A percentile compares a stretch with the other conserved stretches of the same genome.
phyloP scores from a whole-genome alignment of 306 rosid species.

The Arachis hypogaea region DNA sequence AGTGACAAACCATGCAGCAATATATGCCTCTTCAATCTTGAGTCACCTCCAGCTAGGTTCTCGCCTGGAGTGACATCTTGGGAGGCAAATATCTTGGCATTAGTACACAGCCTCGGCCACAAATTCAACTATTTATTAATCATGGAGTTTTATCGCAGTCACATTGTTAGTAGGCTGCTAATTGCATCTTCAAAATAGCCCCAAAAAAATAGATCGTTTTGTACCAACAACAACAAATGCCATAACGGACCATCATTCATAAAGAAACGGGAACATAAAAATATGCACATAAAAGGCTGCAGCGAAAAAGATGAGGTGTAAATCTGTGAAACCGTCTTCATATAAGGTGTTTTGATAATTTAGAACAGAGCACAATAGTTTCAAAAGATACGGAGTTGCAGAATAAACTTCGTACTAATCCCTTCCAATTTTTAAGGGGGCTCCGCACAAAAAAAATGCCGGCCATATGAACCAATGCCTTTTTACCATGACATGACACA shows the following conservation, averaged over 20 bases:
- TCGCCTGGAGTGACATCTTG: no score
- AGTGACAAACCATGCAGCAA: no score
- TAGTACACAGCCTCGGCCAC: no score
- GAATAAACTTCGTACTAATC: slow-evolving; percentile 15
- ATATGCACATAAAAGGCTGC: neutral
- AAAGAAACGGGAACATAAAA: neutral
- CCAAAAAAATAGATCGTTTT: no score
- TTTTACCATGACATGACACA: slow-evolving; percentile 24
- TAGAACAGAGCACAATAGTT: slow-evolving; percentile 28
- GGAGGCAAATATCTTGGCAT: no score
- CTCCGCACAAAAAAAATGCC: slow-evolving; percentile 36
- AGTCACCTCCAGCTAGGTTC: no score
- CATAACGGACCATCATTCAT: neutral
- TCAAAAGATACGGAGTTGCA: slow-evolving; percentile 28
- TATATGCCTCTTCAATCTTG: no score
- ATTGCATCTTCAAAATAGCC: no score
- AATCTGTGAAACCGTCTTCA: slow-evolving; percentile 17
- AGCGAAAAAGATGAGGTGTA: neutral
- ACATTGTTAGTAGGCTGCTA: no score
- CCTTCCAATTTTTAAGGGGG: slow-evolving; percentile 22
- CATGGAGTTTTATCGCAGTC: no score
- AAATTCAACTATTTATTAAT: no score
- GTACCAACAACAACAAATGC: neutral
- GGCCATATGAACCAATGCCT: slow-evolving; percentile 38
- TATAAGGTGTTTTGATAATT: slow-evolving; percentile 23